Evolutionary conservation across 148 eudicot species (phyloP).

Genomic region (Mesembryanthemum crystallinum): DNA sequence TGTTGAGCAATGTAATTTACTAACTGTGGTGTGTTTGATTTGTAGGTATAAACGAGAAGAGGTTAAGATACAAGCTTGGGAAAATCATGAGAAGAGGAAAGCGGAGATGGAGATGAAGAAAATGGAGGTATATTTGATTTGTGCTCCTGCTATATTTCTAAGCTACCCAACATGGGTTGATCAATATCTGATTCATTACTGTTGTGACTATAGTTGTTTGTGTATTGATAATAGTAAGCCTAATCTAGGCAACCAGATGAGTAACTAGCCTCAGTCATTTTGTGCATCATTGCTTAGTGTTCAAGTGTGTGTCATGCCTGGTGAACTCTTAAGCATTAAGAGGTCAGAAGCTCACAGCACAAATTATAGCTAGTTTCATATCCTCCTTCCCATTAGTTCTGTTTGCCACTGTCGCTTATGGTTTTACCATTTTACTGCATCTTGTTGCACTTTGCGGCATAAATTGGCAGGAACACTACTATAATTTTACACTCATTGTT

Average conservation of each 20-base stretch:
- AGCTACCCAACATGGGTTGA: neutral
- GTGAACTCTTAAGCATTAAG: neutral
- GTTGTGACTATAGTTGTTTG: neutral
- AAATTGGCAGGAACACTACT: neutral
- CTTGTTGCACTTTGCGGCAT: neutral
- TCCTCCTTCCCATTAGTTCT: neutral
- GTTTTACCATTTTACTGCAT: no score
- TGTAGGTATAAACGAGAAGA: slow-evolving; percentile 84
- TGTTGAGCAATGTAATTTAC: neutral
- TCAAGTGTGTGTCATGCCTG: neutral
- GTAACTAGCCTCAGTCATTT: neutral
- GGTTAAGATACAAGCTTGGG: slow-evolving; percentile 96
- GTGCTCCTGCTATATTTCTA: neutral
- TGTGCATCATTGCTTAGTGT: neutral
- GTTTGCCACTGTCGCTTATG: neutral
- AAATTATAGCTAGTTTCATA: neutral
- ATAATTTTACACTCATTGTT: no score
- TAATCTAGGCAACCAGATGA: no score
- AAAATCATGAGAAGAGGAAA: slow-evolving; percentile 88
- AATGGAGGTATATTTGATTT: slow-evolving; percentile 58
- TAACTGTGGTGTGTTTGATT: slow-evolving; percentile 7
- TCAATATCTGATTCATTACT: neutral
- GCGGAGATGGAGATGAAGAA: slow-evolving; percentile 94
- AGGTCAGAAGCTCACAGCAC: neutral
- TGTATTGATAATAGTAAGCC: neutral